Conservation (phyloP, 2,329 filamentous ascomycete species). For the Colletotrichum kahawae region DNA sequence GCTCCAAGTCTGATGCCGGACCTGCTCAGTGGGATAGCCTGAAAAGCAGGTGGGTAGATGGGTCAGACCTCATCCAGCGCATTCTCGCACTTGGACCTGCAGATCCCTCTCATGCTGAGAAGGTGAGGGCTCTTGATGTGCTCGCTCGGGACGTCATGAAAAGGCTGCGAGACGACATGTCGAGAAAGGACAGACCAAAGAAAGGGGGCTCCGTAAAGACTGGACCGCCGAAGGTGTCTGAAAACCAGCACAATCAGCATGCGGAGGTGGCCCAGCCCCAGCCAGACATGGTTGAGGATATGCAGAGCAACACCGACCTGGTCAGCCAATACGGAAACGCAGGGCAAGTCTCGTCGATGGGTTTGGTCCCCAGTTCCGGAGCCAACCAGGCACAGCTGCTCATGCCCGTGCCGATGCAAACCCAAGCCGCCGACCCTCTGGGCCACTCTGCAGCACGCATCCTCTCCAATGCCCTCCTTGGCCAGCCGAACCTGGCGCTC, state of each 20-base stretch:
- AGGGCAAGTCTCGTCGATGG: conserved; percentile 15
- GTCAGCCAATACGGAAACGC: conserved; percentile 4
- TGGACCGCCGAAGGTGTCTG: neutral
- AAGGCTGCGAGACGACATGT: conserved; percentile 71
- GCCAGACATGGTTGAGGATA: conserved; percentile 19
- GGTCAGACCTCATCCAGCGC: conserved; percentile 58
- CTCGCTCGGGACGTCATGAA: conserved; percentile 81
- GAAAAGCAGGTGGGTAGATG: conserved; percentile 70
- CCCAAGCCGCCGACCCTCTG: conserved; percentile 6
- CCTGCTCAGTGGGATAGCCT: conserved; percentile 74
- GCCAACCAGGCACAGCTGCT: conserved; percentile 11
- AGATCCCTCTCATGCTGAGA: conserved; percentile 58
- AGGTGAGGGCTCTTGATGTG: conserved; percentile 70
- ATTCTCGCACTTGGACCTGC: conserved; percentile 56
- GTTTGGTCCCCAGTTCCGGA: conserved; percentile 1
- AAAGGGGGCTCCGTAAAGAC: neutral
- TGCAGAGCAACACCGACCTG: neutral
- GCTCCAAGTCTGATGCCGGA: conserved; percentile 75
- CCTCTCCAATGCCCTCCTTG: conserved; percentile 7
- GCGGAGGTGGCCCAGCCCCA: neutral
- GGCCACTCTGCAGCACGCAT: conserved; percentile 8
- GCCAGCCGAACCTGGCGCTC: conserved; percentile 29
- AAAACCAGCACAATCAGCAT: neutral
- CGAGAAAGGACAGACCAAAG: conserved; percentile 52
- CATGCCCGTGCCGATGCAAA: conserved; percentile 16